Evolutionary conservation across 352 stramenopile genomes (phyloP).

Genomic region (Phytophthora citrophthora): DNA sequence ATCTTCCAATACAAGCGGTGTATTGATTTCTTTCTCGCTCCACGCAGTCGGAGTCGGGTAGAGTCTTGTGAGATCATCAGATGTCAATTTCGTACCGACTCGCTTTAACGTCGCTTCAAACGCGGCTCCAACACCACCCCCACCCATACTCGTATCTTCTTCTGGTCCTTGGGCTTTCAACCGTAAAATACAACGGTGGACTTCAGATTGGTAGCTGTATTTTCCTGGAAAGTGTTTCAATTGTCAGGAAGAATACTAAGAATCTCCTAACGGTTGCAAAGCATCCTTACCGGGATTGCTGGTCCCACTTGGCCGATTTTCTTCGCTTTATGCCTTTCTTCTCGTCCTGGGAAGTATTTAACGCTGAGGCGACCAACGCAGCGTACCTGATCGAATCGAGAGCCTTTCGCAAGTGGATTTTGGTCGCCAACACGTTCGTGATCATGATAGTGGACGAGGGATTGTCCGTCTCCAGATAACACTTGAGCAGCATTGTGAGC

Average conservation of each 20-base stretch:
- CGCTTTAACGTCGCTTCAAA: background rate
- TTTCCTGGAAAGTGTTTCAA: no score
- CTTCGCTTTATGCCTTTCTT: background rate
- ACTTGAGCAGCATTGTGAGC: conserved; percentile 56
- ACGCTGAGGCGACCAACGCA: conserved; percentile 44
- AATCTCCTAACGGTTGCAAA: no score
- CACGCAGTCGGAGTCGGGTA: background rate
- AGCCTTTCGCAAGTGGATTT: conserved; percentile 27
- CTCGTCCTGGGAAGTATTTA: conserved; percentile 21
- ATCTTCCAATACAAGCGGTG: background rate
- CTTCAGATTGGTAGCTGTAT: no score
- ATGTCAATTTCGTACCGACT: background rate
- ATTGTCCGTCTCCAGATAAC: conserved; percentile 32
- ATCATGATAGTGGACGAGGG: conserved; percentile 48
- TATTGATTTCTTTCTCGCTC: background rate
- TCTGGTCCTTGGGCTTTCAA: no score
- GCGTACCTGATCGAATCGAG: conserved; percentile 55
- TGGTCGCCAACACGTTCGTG: conserved; percentile 47
- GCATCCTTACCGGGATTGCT: no score
- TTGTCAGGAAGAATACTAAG: no score
- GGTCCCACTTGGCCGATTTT: no score
- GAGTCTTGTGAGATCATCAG: background rate
- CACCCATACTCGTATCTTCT: no score
- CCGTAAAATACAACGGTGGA: no score
- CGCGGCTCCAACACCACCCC: background rate